Conservation (phyloP, 2,329 filamentous ascomycete species). For the Tothia fuscella region DNA sequence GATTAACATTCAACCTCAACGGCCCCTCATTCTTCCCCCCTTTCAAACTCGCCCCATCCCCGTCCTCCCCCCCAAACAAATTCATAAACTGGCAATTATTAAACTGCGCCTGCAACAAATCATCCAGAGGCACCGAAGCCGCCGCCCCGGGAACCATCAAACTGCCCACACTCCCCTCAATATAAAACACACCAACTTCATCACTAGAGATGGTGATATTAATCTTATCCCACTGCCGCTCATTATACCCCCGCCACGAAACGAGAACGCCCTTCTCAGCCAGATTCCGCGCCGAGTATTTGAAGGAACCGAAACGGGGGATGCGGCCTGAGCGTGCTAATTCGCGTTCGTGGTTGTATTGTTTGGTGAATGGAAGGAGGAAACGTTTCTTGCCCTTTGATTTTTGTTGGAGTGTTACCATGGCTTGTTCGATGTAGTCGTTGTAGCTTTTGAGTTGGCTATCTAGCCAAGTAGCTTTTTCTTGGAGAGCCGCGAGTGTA, state of each 20-base stretch:
- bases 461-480: slow-evolving; percentile 86
- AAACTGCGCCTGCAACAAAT: slow-evolving; percentile 90
- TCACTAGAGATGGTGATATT: slow-evolving; percentile 92
- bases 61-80: slow-evolving; percentile 63
- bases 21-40: slow-evolving; percentile 19
- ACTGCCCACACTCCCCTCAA: slow-evolving; percentile 81
- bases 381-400: slow-evolving; percentile 95
- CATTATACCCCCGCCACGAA: slow-evolving; percentile 72
- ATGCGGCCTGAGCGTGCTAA: slow-evolving; percentile 84
- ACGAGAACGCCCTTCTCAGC: slow-evolving; percentile 91
- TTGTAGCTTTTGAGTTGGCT: slow-evolving; percentile 96
- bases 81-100: slow-evolving; percentile 95
- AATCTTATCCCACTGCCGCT: slow-evolving; percentile 79
- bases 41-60: slow-evolving; percentile 14
- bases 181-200: slow-evolving; percentile 82
- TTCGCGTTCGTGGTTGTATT: slow-evolving; percentile 97
- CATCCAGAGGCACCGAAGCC: slow-evolving; percentile 79
- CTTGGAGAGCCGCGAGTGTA: slow-evolving; percentile 62
- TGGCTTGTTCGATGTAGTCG: slow-evolving; percentile 97
- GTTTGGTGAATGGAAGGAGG: slow-evolving; percentile 91
- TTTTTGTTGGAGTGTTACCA: slow-evolving; percentile 92
- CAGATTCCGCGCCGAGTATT: slow-evolving; percentile 83
- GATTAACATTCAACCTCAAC: slow-evolving; percentile 86
- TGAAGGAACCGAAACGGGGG: slow-evolving; percentile 95
- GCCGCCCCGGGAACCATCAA: slow-evolving; percentile 95